phyloP scores from a whole-genome alignment of 2,329 filamentous ascomycete genomes.

The Penicillium sp. region DNA sequence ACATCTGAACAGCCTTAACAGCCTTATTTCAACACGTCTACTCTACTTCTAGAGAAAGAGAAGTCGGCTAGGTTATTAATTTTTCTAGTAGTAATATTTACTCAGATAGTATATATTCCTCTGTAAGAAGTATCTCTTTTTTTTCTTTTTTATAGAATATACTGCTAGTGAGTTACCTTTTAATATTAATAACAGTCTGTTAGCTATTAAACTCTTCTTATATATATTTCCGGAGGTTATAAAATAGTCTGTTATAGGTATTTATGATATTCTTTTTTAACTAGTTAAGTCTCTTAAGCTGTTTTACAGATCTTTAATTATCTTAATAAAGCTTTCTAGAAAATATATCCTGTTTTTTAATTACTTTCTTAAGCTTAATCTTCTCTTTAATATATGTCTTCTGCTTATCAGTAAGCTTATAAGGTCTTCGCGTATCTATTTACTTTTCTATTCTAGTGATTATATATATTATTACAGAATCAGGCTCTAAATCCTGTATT shows the following conservation, averaged over 20 bases:
- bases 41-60: not conserved
- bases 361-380: not conserved
- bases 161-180: not conserved
- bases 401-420: constrained; percentile 5
- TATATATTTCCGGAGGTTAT: constrained; percentile 7
- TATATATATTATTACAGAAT: not conserved
- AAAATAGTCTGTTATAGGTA: not conserved
- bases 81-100: constrained; percentile 7
- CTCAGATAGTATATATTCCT: constrained; percentile 6
- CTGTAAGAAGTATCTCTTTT: constrained; percentile 4
- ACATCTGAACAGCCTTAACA: constrained; percentile 1
- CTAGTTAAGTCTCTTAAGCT: not conserved
- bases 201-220: constrained; percentile 2
- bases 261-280: constrained; percentile 9
- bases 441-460: constrained; percentile 3
- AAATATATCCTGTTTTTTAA: constrained; percentile 2
- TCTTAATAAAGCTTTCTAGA: not conserved
- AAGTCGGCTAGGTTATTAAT: constrained; percentile 1
- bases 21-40: constrained; percentile 1
- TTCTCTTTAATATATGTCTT: not conserved
- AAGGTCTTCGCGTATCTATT: not conserved
- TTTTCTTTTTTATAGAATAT: constrained; percentile 3
- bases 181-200: constrained; percentile 7
- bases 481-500: not conserved
- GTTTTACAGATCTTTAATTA: not conserved